Base-by-base conservation (phyloP, 2,329 filamentous ascomycete genomes). In the Diplodia intermedia region DNA sequence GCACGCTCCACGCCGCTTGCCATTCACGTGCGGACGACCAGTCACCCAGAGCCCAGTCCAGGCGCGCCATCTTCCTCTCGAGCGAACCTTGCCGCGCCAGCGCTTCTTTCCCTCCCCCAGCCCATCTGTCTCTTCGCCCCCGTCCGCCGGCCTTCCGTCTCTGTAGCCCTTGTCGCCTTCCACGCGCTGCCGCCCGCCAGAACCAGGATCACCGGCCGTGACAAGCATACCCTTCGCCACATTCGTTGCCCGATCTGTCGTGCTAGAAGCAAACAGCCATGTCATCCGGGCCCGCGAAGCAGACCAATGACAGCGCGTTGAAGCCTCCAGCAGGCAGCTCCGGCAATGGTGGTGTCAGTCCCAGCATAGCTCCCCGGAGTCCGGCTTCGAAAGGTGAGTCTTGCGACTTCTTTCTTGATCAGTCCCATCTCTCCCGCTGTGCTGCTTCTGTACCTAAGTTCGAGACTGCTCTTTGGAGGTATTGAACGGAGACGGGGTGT, bases 361-460 rank as follows among this genome's bases (percentile, higher is more conserved):
- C 62, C 29, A 40, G 33, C 9, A 26, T 20, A 7, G 20, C 40
- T n/a, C 40, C 57, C n/a, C 57, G 57, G 26, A 62, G 26, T 15
- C 40, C 57, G 11, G 52, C 63, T 31, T 31, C 63, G 26, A 66
- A 66, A 56, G 63, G 63, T 66, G 18, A 66, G 63, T 66, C 26
- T 15, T 49, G 18, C 11, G 11, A 14, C 50, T 23, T 40, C 33
- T 65, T 50, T 56, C 26, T 26, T 54, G 4, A 20, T 56, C 26
- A 18, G 43, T 4, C 43, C 26, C 31, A n/a, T 53, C 11, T 65
- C 50, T 14, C 4, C 31, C 29, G 23, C 36, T 38, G 43, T 12
- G 31, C 31, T 29, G 26, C 57, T 33, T 14, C 40, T 62, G 57
- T 62, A 50, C 50, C 18, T 36, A 49, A 49, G 8, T 65, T 65